These are phyloP conservation scores for Nicotiana obtusifolia DNA, from an alignment of 257 asterid genomes.

Conservation along the genomic window DNA sequence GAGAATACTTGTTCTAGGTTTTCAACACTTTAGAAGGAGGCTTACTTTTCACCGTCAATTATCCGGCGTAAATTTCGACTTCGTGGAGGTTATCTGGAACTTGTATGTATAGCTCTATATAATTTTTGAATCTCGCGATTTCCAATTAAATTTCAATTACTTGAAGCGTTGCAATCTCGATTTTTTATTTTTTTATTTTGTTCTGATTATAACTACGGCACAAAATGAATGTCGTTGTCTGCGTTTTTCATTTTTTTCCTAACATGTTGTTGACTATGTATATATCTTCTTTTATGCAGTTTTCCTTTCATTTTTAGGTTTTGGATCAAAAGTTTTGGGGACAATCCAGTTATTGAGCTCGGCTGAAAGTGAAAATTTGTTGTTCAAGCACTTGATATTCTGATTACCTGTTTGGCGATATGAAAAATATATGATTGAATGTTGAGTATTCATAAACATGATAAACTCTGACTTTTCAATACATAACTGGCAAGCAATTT, in stretches of 20 bases:
- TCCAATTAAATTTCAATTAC: neutral
- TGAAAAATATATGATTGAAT: neutral
- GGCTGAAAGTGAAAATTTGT: constrained; percentile 1
- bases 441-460: neutral
- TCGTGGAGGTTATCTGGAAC: neutral
- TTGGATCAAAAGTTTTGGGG: neutral
- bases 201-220: neutral
- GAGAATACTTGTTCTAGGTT: neutral
- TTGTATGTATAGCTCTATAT: neutral
- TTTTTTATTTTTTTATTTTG: neutral
- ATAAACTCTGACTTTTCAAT: no score
- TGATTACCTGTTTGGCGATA: neutral
- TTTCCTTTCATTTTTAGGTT: neutral
- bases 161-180: neutral
- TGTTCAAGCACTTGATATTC: neutral
- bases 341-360: neutral
- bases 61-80: neutral
- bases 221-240: neutral
- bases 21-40: neutral
- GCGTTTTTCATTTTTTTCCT: neutral
- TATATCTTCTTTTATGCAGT: neutral
- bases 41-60: neutral
- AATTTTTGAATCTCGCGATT: neutral
- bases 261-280: neutral
- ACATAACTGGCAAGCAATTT: neutral